Conservation (phyloP, 1,139 yeast species). For the Yamadazyma blattariae region DNA sequence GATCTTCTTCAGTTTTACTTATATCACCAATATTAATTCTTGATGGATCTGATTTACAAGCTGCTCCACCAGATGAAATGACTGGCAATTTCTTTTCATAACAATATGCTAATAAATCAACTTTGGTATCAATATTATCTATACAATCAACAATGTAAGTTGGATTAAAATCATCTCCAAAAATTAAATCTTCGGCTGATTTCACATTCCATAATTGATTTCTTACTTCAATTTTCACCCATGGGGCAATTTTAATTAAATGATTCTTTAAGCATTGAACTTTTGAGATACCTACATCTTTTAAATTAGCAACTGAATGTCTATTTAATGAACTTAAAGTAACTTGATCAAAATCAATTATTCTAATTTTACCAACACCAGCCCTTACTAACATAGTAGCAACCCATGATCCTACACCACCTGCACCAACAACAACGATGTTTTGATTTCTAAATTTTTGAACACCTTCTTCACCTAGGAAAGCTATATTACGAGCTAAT, state of each 20-base stretch:
- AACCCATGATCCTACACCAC: conserved; percentile 98
- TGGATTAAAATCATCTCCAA: conserved; percentile 54
- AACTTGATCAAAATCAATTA: conserved; percentile 95
- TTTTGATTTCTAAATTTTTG: conserved; percentile 67
- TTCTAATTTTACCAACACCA: conserved; percentile 74
- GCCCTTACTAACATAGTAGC: conserved; percentile 89
- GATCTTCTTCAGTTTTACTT: conserved; percentile 79
- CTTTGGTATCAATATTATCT: conserved; percentile 93
- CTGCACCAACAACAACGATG: conserved; percentile 92
- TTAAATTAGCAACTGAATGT: conserved; percentile 86
- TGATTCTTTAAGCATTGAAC: conserved; percentile 73
- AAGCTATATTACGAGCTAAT: conserved; percentile 89
- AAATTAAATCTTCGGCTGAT: conserved; percentile 57
- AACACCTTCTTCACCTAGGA: conserved; percentile 84
- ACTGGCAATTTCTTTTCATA: conserved; percentile 56
- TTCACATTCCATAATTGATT: conserved; percentile 75
- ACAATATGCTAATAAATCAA: conserved; percentile 78
- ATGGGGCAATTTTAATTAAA: conserved; percentile 75
- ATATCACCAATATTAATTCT: conserved; percentile 44
- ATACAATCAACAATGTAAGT: conserved; percentile 89
- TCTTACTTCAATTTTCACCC: conserved; percentile 78
- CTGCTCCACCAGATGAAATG: conserved; percentile 94
- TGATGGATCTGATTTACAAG: conserved; percentile 59
- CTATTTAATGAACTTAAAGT: conserved; percentile 87
- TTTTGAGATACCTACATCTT: conserved; percentile 88